Evolutionary conservation across 83 land plant species (phyloP), one percentile per base, ranked within the genome.

Genomic region (Isoetes engelmannii): DNA sequence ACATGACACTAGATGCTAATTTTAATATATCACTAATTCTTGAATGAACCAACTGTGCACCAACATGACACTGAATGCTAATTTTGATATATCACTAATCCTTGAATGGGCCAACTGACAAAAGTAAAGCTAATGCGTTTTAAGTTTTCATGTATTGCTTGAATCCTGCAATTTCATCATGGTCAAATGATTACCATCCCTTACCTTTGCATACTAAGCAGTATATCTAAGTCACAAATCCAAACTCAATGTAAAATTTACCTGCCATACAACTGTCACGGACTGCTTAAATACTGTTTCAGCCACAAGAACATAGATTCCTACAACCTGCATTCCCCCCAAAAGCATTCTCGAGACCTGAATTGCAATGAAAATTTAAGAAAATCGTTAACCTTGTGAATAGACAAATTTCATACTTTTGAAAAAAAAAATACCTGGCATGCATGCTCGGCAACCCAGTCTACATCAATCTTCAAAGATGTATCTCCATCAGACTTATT

Each of bases 371-470:
- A 15, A 51, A 49, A 49, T 12, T 12, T 49, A 49, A 49, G 7
- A 49, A 51, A 51, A 51, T 51, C 15, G 15, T 12, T 51, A 12
- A 12, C 15, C 54, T 12, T 51, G 54, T n/a, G 54, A 51, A 51
- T n/a, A 10, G 12, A 12, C 15, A 10, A 51, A 51, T 51, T n/a
- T 12, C 12, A 15, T 51, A 15, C 15, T 51, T 10, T 49, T 49
- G 53, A 49, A 15, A 15, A 51, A 12, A 15, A 1, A 51, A 10
- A 51, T 51, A 72, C 74, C 75, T 73, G 75, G 10, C 70, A 70
- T n/a, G 75, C 60, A 73, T 73, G 75, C 43, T 73, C 75, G 45
- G 75, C 75, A 7, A 73, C 60, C 75, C 75, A 73, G 45, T 73
- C 70, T 17, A 43, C 37, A 50, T 66, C 70, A 45, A 73, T 7